A percentile compares a stretch with the other conserved stretches of the same genome.
Evolutionary conservation across 352 stramenopile genomes (phyloP).

Genomic region (Phytopythium chamaehyphon): DNA sequence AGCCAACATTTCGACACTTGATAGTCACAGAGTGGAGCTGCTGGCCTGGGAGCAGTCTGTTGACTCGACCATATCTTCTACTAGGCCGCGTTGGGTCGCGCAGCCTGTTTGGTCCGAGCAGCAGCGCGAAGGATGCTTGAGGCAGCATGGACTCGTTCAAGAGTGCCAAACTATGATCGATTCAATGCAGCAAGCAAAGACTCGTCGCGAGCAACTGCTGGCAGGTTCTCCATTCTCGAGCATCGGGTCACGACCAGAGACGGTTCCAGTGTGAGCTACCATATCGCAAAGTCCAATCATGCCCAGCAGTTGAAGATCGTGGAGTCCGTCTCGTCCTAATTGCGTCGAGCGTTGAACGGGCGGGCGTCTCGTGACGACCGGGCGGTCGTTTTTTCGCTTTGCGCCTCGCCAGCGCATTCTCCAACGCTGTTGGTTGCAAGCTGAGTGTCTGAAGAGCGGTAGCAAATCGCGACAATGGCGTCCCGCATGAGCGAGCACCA

Average conservation of each 20-base stretch:
- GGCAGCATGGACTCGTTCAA: conserved; percentile 13
- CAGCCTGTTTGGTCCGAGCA: conserved; percentile 13
- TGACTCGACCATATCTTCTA: neutral
- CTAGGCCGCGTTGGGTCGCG: conserved; percentile 8
- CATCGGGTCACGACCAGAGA: neutral
- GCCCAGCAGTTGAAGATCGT: too few relatives aligned
- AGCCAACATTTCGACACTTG: neutral
- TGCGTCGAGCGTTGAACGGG: too few relatives aligned
- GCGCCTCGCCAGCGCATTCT: neutral
- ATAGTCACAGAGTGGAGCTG: neutral
- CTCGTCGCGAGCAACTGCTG: conserved; percentile 3
- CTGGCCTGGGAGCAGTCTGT: conserved; percentile 16
- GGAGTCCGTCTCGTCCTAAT: too few relatives aligned
- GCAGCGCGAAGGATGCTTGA: neutral
- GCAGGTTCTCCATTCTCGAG: neutral
- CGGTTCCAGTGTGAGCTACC: neutral
- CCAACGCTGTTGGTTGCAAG: too few relatives aligned
- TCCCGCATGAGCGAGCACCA: conserved; percentile 42
- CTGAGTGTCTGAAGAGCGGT: too few relatives aligned
- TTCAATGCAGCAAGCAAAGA: conserved; percentile 10
- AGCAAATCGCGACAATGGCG: conserved; percentile 10
- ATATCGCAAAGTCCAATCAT: too few relatives aligned
- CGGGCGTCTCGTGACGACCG: too few relatives aligned
- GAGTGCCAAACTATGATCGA: conserved; percentile 19
- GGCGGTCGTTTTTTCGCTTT: too few relatives aligned